Percentiles rank a stretch among this genome's conserved stretches.
These are phyloP conservation scores for Cercospora janseana DNA, from an alignment of 2,329 filamentous ascomycete genomes.

Conservation along the genomic window DNA sequence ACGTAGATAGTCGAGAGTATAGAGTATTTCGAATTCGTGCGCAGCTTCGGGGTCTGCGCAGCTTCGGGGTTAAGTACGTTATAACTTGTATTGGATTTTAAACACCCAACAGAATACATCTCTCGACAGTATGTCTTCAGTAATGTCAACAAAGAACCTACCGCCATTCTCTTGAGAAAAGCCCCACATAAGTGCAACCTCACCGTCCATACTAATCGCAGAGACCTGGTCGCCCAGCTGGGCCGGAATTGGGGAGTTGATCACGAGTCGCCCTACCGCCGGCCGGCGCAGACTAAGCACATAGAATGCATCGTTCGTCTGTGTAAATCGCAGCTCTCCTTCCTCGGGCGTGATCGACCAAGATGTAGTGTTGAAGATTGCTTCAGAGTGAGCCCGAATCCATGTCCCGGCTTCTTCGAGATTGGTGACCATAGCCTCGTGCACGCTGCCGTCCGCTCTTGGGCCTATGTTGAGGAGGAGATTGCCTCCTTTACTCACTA, in stretches of 20 bases:
- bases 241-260: slow-evolving; percentile 49
- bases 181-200: slow-evolving; percentile 30
- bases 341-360: slow-evolving; percentile 51
- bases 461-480: slow-evolving; percentile 30
- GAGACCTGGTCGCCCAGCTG: slow-evolving; percentile 49
- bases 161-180: slow-evolving; percentile 30
- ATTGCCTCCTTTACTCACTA: slow-evolving; percentile 31
- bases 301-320: slow-evolving; percentile 55
- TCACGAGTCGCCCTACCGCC: slow-evolving; percentile 41
- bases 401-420: slow-evolving; percentile 54
- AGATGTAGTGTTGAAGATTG: slow-evolving; percentile 58
- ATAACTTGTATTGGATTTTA: slow-evolving; percentile 41
- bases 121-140: slow-evolving; percentile 34
- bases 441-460: slow-evolving; percentile 18
- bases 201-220: slow-evolving; percentile 42
- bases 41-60: too few species aligned
- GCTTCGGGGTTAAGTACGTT: too few species aligned
- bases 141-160: slow-evolving; percentile 36
- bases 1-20: too few species aligned
- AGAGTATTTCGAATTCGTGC: too few species aligned
- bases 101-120: slow-evolving; percentile 47
- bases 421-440: slow-evolving; percentile 42
- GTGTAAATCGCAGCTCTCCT: slow-evolving; percentile 52
- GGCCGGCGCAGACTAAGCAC: slow-evolving; percentile 45
- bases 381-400: slow-evolving; percentile 55